Conservation (phyloP, 371 early-diverging fungal species). For the Coemansia sp. region DNA sequence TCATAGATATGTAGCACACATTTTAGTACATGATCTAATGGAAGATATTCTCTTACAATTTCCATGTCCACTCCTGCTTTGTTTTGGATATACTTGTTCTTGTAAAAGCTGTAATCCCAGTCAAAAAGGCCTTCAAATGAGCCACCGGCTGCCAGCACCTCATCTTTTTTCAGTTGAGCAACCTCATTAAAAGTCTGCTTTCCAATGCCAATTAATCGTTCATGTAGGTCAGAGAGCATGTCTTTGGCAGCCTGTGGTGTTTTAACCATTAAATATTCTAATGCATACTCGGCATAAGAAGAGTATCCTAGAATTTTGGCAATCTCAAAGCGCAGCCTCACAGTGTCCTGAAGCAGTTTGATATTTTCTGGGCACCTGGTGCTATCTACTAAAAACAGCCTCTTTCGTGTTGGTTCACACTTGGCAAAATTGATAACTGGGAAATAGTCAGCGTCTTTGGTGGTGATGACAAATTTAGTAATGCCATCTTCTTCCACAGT, state of each 20-base stretch:
- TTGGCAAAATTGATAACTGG: constrained; percentile 60
- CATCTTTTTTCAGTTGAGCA: constrained; percentile 56
- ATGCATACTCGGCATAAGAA: constrained; percentile 65
- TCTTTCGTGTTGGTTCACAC: constrained; percentile 59
- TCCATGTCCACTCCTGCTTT: constrained; percentile 71
- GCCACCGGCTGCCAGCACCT: constrained; percentile 18
- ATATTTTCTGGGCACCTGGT: constrained; percentile 61
- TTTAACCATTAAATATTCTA: constrained; percentile 84
- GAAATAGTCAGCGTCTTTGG: constrained; percentile 63
- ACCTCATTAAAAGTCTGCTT: constrained; percentile 60
- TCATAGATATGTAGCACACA: constrained; percentile 70
- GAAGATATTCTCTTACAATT: constrained; percentile 72
- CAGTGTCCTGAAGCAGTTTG: constrained; percentile 53
- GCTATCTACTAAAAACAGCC: constrained; percentile 54
- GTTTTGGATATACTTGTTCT: constrained; percentile 63
- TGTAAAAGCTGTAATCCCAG: constrained; percentile 75
- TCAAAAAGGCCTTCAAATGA: constrained; percentile 53
- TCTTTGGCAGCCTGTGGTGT: constrained; percentile 59
- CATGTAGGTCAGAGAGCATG: constrained; percentile 65
- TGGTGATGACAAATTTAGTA: constrained; percentile 62
- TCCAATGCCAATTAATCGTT: constrained; percentile 56
- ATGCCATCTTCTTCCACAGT: constrained; percentile 57
- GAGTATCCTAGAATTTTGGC: constrained; percentile 65
- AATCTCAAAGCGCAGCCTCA: constrained; percentile 57
- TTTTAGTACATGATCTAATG: constrained; percentile 59